phyloP scores from a whole-genome alignment of 352 stramenopile genomes.

The Aphanomyces euteiches region DNA sequence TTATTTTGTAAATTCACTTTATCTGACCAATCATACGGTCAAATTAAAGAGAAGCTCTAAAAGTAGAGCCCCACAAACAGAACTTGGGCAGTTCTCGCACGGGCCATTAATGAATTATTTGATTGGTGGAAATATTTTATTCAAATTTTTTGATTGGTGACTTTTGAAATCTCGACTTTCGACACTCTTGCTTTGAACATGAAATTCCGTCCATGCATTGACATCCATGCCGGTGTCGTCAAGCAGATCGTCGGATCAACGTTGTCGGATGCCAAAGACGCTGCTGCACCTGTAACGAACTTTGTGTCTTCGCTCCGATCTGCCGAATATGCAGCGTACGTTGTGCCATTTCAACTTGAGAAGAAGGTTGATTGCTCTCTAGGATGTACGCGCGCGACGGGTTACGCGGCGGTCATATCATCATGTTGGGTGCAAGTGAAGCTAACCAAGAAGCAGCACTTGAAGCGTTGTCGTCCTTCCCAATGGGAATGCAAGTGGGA shows the following conservation, averaged over 20 bases:
- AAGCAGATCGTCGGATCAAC: slow-evolving; percentile 99
- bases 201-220: slow-evolving; percentile 98
- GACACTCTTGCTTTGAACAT: slow-evolving; percentile 40
- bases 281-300: slow-evolving; percentile 77
- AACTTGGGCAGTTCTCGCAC: too few species aligned
- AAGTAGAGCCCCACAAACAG: too few species aligned
- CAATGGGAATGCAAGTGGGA: slow-evolving; percentile 92
- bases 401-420: slow-evolving; percentile 94
- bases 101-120: too few species aligned
- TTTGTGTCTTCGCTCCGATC: slow-evolving; percentile 83
- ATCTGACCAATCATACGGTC: too few species aligned
- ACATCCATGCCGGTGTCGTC: slow-evolving; percentile 95
- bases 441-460: slow-evolving; percentile 89
- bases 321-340: slow-evolving; percentile 67
- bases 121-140: too few species aligned
- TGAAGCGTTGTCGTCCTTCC: slow-evolving; percentile 85
- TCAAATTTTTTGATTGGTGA: too few species aligned
- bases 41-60: too few species aligned
- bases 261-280: slow-evolving; percentile 78
- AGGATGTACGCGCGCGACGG: slow-evolving; percentile 91
- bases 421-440: slow-evolving; percentile 93
- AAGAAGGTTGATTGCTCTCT: not conserved
- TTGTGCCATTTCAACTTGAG: slow-evolving; percentile 8
- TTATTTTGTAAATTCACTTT: too few species aligned
- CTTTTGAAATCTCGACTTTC: too few species aligned